Evolutionary conservation across 495 filamentous ascomycete species (phyloP), one percentile per base, ranked within the genome.

Genomic region (Letharia lupina): DNA sequence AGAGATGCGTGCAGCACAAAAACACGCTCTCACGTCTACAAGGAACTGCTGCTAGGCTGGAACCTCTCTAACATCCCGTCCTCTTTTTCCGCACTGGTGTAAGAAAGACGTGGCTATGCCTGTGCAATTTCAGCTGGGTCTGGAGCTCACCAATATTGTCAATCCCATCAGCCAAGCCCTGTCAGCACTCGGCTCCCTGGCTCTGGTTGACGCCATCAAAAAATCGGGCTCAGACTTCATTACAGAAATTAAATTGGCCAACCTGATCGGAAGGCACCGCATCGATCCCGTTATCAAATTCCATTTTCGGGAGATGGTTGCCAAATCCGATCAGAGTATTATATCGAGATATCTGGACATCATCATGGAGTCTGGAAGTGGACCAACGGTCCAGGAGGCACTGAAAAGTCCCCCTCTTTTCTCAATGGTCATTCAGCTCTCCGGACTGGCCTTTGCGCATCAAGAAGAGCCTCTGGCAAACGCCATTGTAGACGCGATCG

Each of bases 341-440:
- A 65, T 65, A 42, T 68, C 67, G 37, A 65, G 67, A 31, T 68
- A 68, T n/a, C 3, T 68, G 8, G 67, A 68, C 37, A 68, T 68
- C 39, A 20, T 68, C 28, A 28, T 68, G n/a, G 67, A 68, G 35
- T 61, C 67, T 18, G 62, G 67, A 7, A 23, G 35, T 35, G 67
- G 67, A 35, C 67, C 62, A 20, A 68, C 67, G 1, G 67, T 68
- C 20, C 63, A 65, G 60, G 62, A 68, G 48, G 63, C 62, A 35
- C 7, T 68, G 0, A 68, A 68, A 10, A 65, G 65, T 6, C 67
- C 67, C 2, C 62, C 62, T n/a, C 63, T 68, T 35, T 65, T 65
- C 57, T 68, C 67, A 16, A 68, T 68, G 67, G 63, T 68, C 35
- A 65, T 68, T 37, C 67, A 68, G 45, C 62, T 68, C 20, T 68